Evolutionary conservation across 768 basidiomycete genomes (phyloP), one percentile per base, ranked within the genome.

Genomic region (Boletus rex-veris): DNA sequence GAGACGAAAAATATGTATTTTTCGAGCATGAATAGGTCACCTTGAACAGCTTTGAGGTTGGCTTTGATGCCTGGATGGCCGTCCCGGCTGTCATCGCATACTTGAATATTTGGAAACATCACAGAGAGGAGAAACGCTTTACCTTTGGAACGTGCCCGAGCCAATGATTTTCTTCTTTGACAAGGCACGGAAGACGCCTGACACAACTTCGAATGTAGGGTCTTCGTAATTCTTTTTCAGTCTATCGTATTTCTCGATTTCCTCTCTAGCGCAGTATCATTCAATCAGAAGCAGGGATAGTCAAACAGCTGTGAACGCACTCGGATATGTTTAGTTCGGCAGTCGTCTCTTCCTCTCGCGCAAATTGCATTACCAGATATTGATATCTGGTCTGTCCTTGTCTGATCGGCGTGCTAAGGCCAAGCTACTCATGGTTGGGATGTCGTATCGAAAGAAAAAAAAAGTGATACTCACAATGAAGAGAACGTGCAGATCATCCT

Each of bases 341-440:
- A 24, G 95, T 96, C 57, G 94, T 92, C 72, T 97, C 94, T 69
- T 98, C 97, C 61, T 98, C 96, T 53, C 90, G 81, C n/a, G 85
- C 88, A 72, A 97, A 98, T 63, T 97, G 95, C 88, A 98, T 95
- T 52, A 99, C 96, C 19, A 99, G 76, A 69, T 97, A 99, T 52
- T 96, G 96, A 72, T 99, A 98, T 41, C 92, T 80, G 2, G 97
- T 99, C 67, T 98, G 97, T 46, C 97, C 97, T 78, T 98, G 97
- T 43, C 96, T 83, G 56, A 99, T 97, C 2, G 97, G 96, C 24
- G 85, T 90, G 66, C 85, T 92, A 43, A 99, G 78, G 49, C 92
- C 90, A 61, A 99, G 80, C 92, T 95, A 62, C 36, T 37, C 30
- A n/a, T 53, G 53, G 45, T 59, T 59, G 52, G 37, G 36, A 54